A percentile compares a stretch with the other conserved stretches of the same genome.
Conservation (phyloP, 257 asterid species). For the Cinchona pubescens region DNA sequence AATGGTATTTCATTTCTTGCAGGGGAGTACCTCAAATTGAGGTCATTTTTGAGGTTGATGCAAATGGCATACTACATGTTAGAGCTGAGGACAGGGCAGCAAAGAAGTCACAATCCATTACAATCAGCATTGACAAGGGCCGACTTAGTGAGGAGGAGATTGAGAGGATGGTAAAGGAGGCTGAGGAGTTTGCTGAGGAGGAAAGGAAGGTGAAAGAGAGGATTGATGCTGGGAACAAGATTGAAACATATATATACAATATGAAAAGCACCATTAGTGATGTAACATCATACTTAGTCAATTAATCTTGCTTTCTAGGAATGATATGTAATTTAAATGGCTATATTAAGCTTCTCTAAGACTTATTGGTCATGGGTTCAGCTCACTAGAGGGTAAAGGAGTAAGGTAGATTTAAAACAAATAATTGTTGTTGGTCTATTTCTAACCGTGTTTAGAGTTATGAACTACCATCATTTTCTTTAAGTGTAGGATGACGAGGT, state of each 20-base stretch:
- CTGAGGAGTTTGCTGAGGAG: conserved; percentile 23
- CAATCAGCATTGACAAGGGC: conserved; percentile 21
- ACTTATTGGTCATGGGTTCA: no score
- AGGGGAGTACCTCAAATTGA: conserved; percentile 24
- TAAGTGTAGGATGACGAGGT: conserved; percentile 66
- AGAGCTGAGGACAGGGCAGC: conserved; percentile 27
- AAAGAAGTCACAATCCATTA: conserved; percentile 19
- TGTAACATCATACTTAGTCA: no score
- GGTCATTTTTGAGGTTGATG: conserved; percentile 21
- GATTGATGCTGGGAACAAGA: conserved; percentile 19
- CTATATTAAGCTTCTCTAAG: no score
- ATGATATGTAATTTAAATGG: no score
- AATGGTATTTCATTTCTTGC: neutral
- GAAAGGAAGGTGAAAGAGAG: conserved; percentile 17
- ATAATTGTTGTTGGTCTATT: no score
- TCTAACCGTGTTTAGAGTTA: no score
- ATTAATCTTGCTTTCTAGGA: no score
- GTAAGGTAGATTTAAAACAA: no score
- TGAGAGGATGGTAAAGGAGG: conserved; percentile 18
- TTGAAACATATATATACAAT: conserved; percentile 6
- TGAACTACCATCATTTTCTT: neutral
- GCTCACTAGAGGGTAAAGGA: no score
- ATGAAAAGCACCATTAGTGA: conserved; percentile 20
- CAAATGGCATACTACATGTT: conserved; percentile 20
- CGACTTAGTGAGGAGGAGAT: conserved; percentile 23